These are phyloP conservation scores for Cladosporium colombiae DNA, from an alignment of 2,329 filamentous ascomycete genomes.

Conservation along the genomic window DNA sequence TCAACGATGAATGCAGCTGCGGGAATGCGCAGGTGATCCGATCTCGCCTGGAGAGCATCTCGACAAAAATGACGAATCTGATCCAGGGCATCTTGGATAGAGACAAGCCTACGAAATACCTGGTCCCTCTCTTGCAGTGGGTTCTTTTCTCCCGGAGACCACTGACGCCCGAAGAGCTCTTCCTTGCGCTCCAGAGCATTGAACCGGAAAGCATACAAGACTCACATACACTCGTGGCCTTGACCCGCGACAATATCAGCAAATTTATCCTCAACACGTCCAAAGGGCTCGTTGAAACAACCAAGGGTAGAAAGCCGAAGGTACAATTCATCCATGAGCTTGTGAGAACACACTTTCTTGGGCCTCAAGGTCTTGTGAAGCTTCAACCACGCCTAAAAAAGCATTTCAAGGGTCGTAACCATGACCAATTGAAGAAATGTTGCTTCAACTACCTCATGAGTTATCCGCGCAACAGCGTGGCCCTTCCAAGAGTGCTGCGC, in stretches of 20 bases:
- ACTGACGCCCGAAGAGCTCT: slow-evolving; percentile 48
- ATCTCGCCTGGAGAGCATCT: background rate
- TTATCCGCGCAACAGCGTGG: background rate
- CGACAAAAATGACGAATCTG: slow-evolving; percentile 1
- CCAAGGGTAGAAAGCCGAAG: slow-evolving; percentile 31
- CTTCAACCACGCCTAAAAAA: background rate
- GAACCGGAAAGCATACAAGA: slow-evolving; percentile 19
- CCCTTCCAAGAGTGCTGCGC: background rate
- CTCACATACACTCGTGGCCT: slow-evolving; percentile 31
- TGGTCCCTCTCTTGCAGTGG: slow-evolving; percentile 53
- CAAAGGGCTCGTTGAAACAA: slow-evolving; percentile 54
- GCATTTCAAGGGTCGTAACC: background rate
- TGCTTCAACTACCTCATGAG: background rate
- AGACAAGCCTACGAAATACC: background rate
- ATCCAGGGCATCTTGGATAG: slow-evolving; percentile 14
- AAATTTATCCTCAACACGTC: slow-evolving; percentile 47
- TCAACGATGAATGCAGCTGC: slow-evolving; percentile 17
- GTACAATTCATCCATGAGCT: slow-evolving; percentile 60
- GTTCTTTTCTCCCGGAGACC: slow-evolving; percentile 53
- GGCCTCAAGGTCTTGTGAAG: background rate
- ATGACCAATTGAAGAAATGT: background rate
- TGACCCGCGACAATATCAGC: slow-evolving; percentile 23
- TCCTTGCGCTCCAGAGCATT: slow-evolving; percentile 39
- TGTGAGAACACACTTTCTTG: slow-evolving; percentile 32
- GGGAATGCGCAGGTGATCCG: background rate